Percentiles rank a stretch among this genome's conserved stretches.
phyloP scores from a whole-genome alignment of 257 asterid genomes.

The Rubia yunnanensis region DNA sequence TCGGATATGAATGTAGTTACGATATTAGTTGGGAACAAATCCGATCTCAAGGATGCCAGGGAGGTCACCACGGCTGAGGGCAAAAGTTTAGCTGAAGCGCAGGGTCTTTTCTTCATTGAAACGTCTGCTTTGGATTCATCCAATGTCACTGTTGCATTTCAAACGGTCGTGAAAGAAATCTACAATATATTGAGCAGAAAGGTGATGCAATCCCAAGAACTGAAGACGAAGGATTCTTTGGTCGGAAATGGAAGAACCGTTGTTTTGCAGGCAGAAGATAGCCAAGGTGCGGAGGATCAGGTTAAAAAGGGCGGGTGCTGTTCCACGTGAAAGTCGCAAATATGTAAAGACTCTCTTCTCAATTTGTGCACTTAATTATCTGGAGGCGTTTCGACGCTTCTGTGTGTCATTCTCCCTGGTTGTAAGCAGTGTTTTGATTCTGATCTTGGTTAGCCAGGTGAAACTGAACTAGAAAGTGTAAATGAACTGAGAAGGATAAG shows the following conservation, averaged over 20 bases:
- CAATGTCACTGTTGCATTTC: slow-evolving; percentile 66
- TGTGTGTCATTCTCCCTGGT: slow-evolving; percentile 2
- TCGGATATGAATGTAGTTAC: slow-evolving; percentile 96
- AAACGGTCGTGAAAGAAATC: slow-evolving; percentile 77
- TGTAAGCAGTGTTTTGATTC: slow-evolving; percentile 9
- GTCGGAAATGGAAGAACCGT: slow-evolving; percentile 59
- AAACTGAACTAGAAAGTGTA: slow-evolving; percentile 29
- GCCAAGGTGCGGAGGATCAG: slow-evolving; percentile 30
- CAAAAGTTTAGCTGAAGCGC: slow-evolving; percentile 72
- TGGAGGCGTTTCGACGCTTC: slow-evolving; percentile 6
- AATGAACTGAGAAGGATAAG: slow-evolving; percentile 19
- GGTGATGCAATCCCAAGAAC: slow-evolving; percentile 93
- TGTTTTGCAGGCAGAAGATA: slow-evolving; percentile 56
- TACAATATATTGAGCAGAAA: slow-evolving; percentile 74
- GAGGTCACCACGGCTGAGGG: slow-evolving; percentile 90
- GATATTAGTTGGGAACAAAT: slow-evolving; percentile 83
- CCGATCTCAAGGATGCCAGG: slow-evolving; percentile 83
- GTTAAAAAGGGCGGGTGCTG: slow-evolving; percentile 53
- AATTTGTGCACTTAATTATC: neutral
- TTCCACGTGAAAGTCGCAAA: slow-evolving; percentile 33
- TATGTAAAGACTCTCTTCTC: neutral
- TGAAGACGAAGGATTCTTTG: slow-evolving; percentile 50
- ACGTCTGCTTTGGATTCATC: slow-evolving; percentile 94
- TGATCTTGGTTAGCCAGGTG: slow-evolving; percentile 19
- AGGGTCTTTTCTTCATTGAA: slow-evolving; percentile 80